phyloP scores from a whole-genome alignment of 768 basidiomycete genomes.

The Austroboletus festivus region DNA sequence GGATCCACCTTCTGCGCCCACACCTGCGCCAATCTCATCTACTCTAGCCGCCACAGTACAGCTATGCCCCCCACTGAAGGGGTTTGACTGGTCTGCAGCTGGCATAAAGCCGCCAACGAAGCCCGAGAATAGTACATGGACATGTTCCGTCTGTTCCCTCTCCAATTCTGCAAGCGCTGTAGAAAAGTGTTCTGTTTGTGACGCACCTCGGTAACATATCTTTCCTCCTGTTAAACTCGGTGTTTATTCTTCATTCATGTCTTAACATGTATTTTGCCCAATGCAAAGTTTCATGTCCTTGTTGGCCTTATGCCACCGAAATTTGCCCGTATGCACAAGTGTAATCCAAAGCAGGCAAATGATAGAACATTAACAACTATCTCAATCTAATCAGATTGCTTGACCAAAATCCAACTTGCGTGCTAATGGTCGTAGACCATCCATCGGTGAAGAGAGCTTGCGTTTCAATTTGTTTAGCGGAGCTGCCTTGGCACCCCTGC shows the following conservation, averaged over 20 bases:
- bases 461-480: conserved; percentile 62
- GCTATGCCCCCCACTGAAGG: conserved; percentile 9
- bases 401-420: conserved; percentile 71
- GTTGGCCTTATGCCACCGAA: background rate
- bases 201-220: conserved; percentile 35
- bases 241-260: conserved; percentile 14
- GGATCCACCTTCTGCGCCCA: conserved; percentile 8
- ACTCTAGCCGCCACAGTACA: background rate
- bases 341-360: background rate
- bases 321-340: background rate
- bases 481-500: conserved; percentile 50
- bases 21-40: background rate
- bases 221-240: conserved; percentile 6
- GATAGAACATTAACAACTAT: background rate
- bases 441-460: conserved; percentile 57
- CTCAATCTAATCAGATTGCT: conserved; percentile 15
- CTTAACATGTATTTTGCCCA: background rate
- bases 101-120: conserved; percentile 32
- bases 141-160: conserved; percentile 40
- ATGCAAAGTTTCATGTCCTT: background rate
- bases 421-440: conserved; percentile 58
- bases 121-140: conserved; percentile 32
- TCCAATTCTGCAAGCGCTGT: conserved; percentile 42
- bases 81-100: conserved; percentile 40
- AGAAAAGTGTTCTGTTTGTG: conserved; percentile 52